Conservation (phyloP, 495 filamentous ascomycete genomes). For the Aspergillus coremiiformis region DNA sequence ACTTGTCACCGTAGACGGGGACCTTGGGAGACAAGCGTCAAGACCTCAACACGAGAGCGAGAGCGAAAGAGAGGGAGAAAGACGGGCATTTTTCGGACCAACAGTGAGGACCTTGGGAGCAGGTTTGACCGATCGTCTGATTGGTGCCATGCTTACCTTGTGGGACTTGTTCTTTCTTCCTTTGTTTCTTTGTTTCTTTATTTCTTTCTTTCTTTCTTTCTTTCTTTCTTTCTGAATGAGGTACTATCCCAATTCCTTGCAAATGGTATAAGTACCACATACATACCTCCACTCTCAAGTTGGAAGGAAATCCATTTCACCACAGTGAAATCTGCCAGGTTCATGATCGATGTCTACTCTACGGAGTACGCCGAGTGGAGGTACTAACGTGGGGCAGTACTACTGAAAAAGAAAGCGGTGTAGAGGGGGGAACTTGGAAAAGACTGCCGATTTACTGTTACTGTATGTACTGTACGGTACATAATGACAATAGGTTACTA, state of each 20-base stretch:
- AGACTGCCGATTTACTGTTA: background rate
- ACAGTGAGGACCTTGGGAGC: constrained; percentile 37
- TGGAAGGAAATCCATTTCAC: background rate
- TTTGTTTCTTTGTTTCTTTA: too few species aligned
- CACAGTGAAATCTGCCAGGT: background rate
- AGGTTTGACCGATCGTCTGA: too few species aligned
- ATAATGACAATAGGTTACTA: background rate
- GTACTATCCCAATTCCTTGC: background rate
- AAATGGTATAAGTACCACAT: background rate
- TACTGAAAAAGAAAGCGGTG: background rate
- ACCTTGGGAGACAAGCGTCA: constrained; percentile 21
- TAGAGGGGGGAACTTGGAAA: background rate
- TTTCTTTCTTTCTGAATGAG: too few species aligned
- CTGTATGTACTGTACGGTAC: background rate
- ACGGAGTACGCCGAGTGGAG: background rate
- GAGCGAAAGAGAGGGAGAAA: constrained; percentile 11
- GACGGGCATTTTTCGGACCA: constrained; percentile 9
- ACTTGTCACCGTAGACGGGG: constrained; percentile 11
- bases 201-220: too few species aligned
- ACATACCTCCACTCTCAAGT: background rate
- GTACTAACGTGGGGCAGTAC: background rate
- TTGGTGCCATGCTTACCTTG: too few species aligned
- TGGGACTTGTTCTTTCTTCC: too few species aligned
- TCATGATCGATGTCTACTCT: background rate
- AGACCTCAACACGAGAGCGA: too few species aligned